These are phyloP conservation scores for Ophiostoma montium DNA, from an alignment of 2,329 filamentous ascomycete species.

Conservation along the genomic window DNA sequence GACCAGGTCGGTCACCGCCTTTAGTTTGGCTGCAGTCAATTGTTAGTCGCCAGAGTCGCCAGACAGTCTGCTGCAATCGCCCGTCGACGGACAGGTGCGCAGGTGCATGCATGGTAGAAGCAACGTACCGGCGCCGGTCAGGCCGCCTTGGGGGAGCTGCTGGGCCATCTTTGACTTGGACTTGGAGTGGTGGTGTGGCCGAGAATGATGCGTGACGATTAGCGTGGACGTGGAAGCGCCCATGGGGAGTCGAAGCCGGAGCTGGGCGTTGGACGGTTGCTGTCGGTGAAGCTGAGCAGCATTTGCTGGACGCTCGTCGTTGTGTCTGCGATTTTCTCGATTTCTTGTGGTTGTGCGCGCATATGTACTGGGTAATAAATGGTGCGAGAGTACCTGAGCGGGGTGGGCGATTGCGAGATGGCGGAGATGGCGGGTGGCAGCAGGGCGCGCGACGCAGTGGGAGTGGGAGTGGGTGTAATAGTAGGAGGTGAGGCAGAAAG, in stretches of 20 bases:
- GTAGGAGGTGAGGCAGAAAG: not conserved
- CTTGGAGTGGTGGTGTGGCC: constrained; percentile 7
- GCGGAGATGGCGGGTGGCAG: not conserved
- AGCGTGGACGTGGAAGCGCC: constrained; percentile 13
- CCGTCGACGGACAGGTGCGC: too few species aligned
- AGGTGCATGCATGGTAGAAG: too few species aligned
- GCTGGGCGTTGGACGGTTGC: not conserved
- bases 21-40: constrained; percentile 42
- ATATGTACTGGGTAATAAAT: too few species aligned
- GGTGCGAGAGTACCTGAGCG: too few species aligned
- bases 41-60: not conserved
- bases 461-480: not conserved
- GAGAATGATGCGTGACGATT: constrained; percentile 6
- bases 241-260: constrained; percentile 6
- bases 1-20: constrained; percentile 52
- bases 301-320: too few species aligned
- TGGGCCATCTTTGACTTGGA: constrained; percentile 11
- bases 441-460: not conserved
- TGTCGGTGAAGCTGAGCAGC: not conserved
- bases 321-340: too few species aligned
- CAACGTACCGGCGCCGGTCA: constrained; percentile 29
- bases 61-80: too few species aligned
- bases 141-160: constrained; percentile 17
- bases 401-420: not conserved
- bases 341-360: too few species aligned